Percentiles rank a stretch among this genome's conserved stretches.
These are phyloP conservation scores for Schwanniomyces sp. DNA, from an alignment of 805 yeast species.

Conservation along the genomic window DNA sequence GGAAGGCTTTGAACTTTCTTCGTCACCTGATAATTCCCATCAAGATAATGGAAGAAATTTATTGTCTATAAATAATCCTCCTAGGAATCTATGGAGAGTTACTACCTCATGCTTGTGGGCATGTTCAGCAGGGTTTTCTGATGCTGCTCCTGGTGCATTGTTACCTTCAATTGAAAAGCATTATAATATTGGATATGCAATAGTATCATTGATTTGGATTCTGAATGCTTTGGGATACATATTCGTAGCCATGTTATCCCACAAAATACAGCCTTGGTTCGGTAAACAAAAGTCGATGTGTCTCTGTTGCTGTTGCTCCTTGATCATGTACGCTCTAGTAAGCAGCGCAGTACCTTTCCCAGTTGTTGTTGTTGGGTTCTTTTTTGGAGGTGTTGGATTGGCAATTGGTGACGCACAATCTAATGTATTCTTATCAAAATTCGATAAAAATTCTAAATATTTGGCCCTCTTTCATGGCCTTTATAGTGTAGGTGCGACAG, in stretches of 20 bases:
- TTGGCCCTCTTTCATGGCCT: constrained; percentile 66
- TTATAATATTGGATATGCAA: constrained; percentile 21
- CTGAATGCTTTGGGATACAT: constrained; percentile 27
- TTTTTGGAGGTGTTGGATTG: constrained; percentile 58
- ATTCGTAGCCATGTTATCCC: constrained; percentile 21
- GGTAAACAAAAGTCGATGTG: constrained; percentile 16
- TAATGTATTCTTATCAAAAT: constrained; percentile 50
- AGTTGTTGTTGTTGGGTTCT: constrained; percentile 48
- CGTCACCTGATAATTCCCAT: not conserved
- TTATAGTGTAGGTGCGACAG: constrained; percentile 72
- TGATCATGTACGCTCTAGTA: constrained; percentile 45
- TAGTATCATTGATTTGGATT: constrained; percentile 28
- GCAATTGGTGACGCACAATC: constrained; percentile 51
- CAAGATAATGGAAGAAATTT: constrained; percentile 11
- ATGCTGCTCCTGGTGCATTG: constrained; percentile 29
- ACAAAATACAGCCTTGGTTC: constrained; percentile 22
- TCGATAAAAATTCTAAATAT: constrained; percentile 54
- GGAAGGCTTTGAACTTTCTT: too few relatives aligned
- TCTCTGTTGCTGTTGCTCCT: constrained; percentile 34
- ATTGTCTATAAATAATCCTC: constrained; percentile 35
- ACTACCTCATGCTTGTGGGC: constrained; percentile 16
- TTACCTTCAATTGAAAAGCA: constrained; percentile 23
- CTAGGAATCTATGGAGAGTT: constrained; percentile 17
- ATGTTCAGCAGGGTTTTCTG: constrained; percentile 20
- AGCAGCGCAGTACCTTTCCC: constrained; percentile 50